These are phyloP conservation scores for Antitrichia curtipendula DNA, from an alignment of 225 moss, liverwort and hornwort genomes.

Conservation along the genomic window DNA sequence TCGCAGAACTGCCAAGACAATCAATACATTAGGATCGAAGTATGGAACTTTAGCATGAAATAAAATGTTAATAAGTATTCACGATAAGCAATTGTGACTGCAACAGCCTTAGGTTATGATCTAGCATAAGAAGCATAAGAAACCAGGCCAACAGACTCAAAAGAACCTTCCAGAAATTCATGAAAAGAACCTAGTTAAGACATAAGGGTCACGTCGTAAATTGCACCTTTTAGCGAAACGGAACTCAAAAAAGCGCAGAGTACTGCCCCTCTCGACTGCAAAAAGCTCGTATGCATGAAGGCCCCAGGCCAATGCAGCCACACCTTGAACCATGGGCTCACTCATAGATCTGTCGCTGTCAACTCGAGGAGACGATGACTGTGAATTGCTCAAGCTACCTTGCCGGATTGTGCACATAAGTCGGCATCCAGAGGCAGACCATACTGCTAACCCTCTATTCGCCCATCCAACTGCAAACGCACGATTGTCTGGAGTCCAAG, in stretches of 20 bases:
- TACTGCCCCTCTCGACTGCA: slow-evolving; percentile 79
- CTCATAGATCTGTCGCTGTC: slow-evolving; percentile 79
- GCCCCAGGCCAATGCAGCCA: slow-evolving; percentile 89
- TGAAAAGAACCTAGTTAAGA: not conserved
- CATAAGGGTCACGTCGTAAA: not conserved
- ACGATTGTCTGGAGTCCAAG: slow-evolving; percentile 91
- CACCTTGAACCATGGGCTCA: slow-evolving; percentile 93
- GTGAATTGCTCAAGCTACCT: slow-evolving; percentile 95
- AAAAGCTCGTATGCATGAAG: slow-evolving; percentile 92
- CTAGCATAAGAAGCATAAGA: not conserved
- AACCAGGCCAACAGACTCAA: not conserved
- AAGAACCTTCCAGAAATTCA: not conserved
- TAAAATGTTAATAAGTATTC: not conserved
- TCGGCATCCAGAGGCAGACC: slow-evolving; percentile 97
- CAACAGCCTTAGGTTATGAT: not conserved
- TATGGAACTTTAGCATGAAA: not conserved
- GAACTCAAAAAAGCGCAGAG: slow-evolving; percentile 79
- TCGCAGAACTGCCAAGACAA: slow-evolving; percentile 44
- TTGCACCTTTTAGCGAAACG: slow-evolving; percentile 81
- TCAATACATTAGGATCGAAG: not conserved
- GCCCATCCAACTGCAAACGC: slow-evolving; percentile 96
- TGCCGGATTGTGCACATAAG: slow-evolving; percentile 99
- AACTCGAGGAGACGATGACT: slow-evolving; percentile 65
- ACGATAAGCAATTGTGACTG: not conserved
- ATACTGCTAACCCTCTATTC: slow-evolving; percentile 89